Conservation (phyloP, 208 protist species). For the Trypanosoma boissoni region DNA sequence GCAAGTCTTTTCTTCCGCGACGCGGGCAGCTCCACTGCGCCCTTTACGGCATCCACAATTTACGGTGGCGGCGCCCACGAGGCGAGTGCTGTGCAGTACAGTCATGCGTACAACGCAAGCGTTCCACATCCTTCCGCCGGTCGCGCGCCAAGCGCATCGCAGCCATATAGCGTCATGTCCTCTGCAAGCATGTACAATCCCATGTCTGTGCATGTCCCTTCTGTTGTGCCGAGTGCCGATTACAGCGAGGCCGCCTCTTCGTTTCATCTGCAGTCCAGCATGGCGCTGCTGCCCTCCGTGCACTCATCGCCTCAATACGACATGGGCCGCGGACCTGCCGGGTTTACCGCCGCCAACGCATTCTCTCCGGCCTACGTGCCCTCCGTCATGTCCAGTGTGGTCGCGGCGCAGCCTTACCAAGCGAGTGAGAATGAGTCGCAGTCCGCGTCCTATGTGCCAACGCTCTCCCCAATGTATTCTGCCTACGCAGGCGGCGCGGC, state of each 20-base stretch:
- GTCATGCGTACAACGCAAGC: constrained; percentile 33
- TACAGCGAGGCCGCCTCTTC: constrained; percentile 58
- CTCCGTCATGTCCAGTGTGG: constrained; percentile 25
- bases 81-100: constrained; percentile 66
- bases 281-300: constrained; percentile 16
- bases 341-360: background rate
- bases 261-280: constrained; percentile 72
- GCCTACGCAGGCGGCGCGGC: constrained; percentile 8
- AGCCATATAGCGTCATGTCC: constrained; percentile 41
- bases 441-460: constrained; percentile 27
- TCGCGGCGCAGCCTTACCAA: constrained; percentile 22
- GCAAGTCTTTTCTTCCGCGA: constrained; percentile 45
- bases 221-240: constrained; percentile 20
- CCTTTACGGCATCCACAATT: constrained; percentile 32
- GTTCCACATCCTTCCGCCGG: constrained; percentile 1
- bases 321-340: background rate
- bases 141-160: constrained; percentile 9
- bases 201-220: constrained; percentile 20
- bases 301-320: constrained; percentile 22
- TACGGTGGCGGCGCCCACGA: constrained; percentile 52
- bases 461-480: constrained; percentile 19
- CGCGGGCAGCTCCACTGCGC: constrained; percentile 23
- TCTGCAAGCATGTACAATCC: constrained; percentile 36
- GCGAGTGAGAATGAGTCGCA: constrained; percentile 12
- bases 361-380: constrained; percentile 22